A percentile compares a stretch with the other conserved stretches of the same genome.
These are phyloP conservation scores for Cyberlindnera mrakii DNA, from an alignment of 805 yeast species.

Conservation along the genomic window DNA sequence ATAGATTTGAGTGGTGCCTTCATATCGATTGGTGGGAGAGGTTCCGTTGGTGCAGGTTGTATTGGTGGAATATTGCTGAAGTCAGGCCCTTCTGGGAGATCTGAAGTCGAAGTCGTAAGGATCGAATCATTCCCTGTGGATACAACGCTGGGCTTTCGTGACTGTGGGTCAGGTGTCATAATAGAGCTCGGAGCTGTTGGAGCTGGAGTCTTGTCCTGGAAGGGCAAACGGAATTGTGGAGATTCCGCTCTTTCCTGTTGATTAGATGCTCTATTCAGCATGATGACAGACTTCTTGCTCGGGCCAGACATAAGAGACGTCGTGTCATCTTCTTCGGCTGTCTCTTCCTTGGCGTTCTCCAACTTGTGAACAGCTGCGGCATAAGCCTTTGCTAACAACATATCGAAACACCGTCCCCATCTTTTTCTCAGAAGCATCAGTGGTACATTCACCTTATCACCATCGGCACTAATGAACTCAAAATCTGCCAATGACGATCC, in stretches of 20 bases:
- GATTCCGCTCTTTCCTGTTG: constrained; percentile 6
- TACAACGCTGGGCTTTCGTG: constrained; percentile 34
- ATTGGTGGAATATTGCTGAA: constrained; percentile 43
- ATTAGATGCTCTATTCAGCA: constrained; percentile 14
- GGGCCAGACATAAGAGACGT: constrained; percentile 13
- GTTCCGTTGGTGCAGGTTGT: constrained; percentile 49
- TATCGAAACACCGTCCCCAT: constrained; percentile 73
- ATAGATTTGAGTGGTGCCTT: constrained; percentile 6
- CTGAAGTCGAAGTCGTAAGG: constrained; percentile 21
- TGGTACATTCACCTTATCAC: constrained; percentile 61
- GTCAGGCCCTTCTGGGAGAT: constrained; percentile 23
- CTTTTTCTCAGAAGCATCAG: constrained; percentile 55
- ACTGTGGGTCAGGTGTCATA: constrained; percentile 13
- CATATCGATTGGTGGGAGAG: constrained; percentile 30
- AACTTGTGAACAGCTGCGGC: constrained; percentile 41
- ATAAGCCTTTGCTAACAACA: constrained; percentile 56
- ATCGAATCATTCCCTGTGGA: constrained; percentile 28
- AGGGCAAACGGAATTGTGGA: constrained; percentile 53
- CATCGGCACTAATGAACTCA: constrained; percentile 65
- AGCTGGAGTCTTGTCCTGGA: constrained; percentile 40
- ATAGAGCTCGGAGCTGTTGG: constrained; percentile 7
- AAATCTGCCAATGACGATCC: constrained; percentile 63
- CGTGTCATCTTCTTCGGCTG: constrained; percentile 4
- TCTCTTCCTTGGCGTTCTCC: constrained; percentile 19
- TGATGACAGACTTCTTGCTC: constrained; percentile 23